Evolutionary conservation across 2,329 filamentous ascomycete species (phyloP).

Genomic region (Penicillium italicum): DNA sequence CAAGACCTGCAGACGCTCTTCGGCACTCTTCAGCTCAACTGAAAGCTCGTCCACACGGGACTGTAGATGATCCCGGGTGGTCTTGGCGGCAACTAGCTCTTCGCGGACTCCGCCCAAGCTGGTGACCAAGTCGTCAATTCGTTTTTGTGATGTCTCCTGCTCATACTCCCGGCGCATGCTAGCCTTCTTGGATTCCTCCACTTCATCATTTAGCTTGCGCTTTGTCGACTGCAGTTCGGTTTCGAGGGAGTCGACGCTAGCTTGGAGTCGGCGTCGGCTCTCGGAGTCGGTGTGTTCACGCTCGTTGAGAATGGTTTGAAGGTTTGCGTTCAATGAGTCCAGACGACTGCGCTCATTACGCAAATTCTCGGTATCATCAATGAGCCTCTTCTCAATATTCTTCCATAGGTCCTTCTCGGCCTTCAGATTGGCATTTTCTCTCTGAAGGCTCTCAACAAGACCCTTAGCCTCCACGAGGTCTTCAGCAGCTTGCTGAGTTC

Average conservation of each 20-base stretch:
- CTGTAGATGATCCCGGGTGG: slow-evolving; percentile 83
- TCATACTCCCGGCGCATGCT: slow-evolving; percentile 86
- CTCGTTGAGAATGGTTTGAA: slow-evolving; percentile 89
- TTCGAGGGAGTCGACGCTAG: slow-evolving; percentile 73
- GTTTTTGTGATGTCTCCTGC: slow-evolving; percentile 78
- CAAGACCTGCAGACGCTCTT: slow-evolving; percentile 78
- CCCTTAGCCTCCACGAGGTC: slow-evolving; percentile 84
- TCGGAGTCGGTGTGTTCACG: slow-evolving; percentile 82
- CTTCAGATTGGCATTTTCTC: slow-evolving; percentile 87
- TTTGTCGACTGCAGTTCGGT: slow-evolving; percentile 73
- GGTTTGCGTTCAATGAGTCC: slow-evolving; percentile 74
- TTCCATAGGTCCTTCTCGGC: slow-evolving; percentile 95
- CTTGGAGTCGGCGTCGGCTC: slow-evolving; percentile 72
- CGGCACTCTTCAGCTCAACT: slow-evolving; percentile 81
- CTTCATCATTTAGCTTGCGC: slow-evolving; percentile 76
- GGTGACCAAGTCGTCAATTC: slow-evolving; percentile 84
- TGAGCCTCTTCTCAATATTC: slow-evolving; percentile 82
- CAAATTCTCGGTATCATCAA: slow-evolving; percentile 80
- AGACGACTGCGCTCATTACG: slow-evolving; percentile 80
- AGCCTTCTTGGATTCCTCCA: slow-evolving; percentile 79
- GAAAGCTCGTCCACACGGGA: slow-evolving; percentile 82
- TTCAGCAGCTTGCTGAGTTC: slow-evolving; percentile 86
- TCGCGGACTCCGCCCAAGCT: slow-evolving; percentile 78
- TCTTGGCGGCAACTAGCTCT: slow-evolving; percentile 81
- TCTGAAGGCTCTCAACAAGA: slow-evolving; percentile 78